Evolutionary conservation across 1,284 basidiomycete genomes (phyloP), one percentile per base, ranked within the genome.

Genomic region (Schizopora paradoxa): DNA sequence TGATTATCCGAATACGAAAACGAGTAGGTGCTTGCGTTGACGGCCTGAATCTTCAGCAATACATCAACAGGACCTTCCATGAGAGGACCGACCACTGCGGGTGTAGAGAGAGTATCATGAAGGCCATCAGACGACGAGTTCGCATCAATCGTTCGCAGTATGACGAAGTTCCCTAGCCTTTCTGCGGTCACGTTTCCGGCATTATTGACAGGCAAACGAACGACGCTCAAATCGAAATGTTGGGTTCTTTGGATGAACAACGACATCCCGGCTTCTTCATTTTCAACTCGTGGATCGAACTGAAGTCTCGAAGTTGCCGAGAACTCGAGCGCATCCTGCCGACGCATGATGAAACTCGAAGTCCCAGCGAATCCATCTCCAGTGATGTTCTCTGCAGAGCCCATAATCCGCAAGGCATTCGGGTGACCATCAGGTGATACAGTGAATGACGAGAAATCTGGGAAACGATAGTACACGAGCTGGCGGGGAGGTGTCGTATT

Each of bases 391-490:
- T 60, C 52, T 5, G 52, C 41, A 5, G 61, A 61, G 1, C 61
- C 56, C 1, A 49, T 41, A 18, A 66, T 49, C 2, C 48, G 49
- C 16, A 65, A 54, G 4, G 58, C 59, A 44, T 61, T 55, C 5
- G 52, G 51, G 39, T 58, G 56, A 2, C 49, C 54, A 0, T 47
- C 35, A 2, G 58, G 58, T 4, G 61, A 61, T 34, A 62, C 50
- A 2, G 49, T 43, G 51, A 60, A 66, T 4, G 54, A 51, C 1
- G 52, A 45, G 10, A 59, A 41, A 35, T 58, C 58, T 1, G 58
- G 59, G 32, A 55, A 54, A 18, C 63, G 61, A 49, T 58, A 61
- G 45, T 62, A 54, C 16, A 62, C 54, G 40, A 61, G 61, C 40
- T 66, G 61, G 4, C 49, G 43, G 0, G 64, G 61, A 2, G 64